Conservation (phyloP, 805 yeast genomes). For the Kodamaea kakaduensis region DNA sequence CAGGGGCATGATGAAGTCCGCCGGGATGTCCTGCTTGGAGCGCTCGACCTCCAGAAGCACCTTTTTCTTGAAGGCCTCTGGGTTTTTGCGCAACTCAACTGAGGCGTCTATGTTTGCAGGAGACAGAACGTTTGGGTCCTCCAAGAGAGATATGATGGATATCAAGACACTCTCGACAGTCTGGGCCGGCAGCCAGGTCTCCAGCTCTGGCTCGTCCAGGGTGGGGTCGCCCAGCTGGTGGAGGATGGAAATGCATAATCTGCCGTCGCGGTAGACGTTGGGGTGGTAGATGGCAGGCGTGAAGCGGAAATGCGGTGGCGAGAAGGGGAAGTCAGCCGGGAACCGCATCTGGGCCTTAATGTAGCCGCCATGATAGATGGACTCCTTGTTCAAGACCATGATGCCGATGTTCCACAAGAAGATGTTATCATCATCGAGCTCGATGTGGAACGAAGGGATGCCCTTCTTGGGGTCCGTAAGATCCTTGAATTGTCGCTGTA, state of each 20-base stretch:
- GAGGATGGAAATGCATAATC: slow-evolving; percentile 86
- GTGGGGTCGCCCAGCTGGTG: slow-evolving; percentile 91
- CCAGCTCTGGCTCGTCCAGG: slow-evolving; percentile 87
- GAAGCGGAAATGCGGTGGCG: slow-evolving; percentile 91
- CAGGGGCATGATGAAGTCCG: slow-evolving; percentile 77
- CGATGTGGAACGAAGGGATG: slow-evolving; percentile 59
- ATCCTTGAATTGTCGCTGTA: slow-evolving; percentile 91
- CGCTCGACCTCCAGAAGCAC: slow-evolving; percentile 80
- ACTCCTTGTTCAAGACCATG: slow-evolving; percentile 85
- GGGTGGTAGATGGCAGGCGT: slow-evolving; percentile 94
- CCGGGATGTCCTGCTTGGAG: slow-evolving; percentile 82
- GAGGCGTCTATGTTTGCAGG: slow-evolving; percentile 98
- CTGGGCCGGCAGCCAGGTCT: slow-evolving; percentile 93
- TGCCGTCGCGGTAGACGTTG: slow-evolving; percentile 89
- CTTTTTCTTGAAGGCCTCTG: slow-evolving; percentile 67
- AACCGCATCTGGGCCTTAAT: slow-evolving; percentile 92
- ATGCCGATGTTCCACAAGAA: slow-evolving; percentile 81
- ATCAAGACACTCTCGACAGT: slow-evolving; percentile 88
- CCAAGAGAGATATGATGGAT: slow-evolving; percentile 83
- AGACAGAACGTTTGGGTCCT: slow-evolving; percentile 88
- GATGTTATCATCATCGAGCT: slow-evolving; percentile 53
- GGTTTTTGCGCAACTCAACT: slow-evolving; percentile 79
- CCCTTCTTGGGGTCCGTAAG: slow-evolving; percentile 88
- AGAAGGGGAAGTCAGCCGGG: slow-evolving; percentile 85
- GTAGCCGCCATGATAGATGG: slow-evolving; percentile 91